Evolutionary conservation across 257 asterid species (phyloP).

Genomic region (Jacaranda mimosifolia): DNA sequence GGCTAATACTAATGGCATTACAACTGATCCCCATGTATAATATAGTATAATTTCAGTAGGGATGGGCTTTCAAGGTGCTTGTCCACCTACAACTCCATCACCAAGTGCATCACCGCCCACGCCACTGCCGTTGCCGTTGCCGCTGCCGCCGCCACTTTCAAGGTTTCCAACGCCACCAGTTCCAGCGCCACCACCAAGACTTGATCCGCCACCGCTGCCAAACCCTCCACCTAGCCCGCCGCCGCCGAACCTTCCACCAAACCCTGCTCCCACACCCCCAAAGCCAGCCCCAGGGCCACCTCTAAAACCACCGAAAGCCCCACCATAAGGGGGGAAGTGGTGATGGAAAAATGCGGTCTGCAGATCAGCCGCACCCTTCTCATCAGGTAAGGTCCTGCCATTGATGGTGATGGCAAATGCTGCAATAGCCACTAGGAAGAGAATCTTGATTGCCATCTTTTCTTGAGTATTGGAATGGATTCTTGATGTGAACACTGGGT

Average conservation of each 20-base stretch:
- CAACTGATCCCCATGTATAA: neutral
- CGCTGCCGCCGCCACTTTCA: slow-evolving; percentile 25
- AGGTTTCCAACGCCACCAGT: slow-evolving; percentile 38
- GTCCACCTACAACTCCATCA: slow-evolving; percentile 23
- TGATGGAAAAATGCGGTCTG: slow-evolving; percentile 35
- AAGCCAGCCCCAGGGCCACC: slow-evolving; percentile 27
- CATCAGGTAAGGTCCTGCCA: slow-evolving; percentile 31
- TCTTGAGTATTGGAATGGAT: neutral
- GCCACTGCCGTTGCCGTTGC: neutral
- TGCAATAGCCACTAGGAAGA: slow-evolving; percentile 33
- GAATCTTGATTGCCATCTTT: slow-evolving; percentile 40
- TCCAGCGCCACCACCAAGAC: slow-evolving; percentile 19
- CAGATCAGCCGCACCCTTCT: slow-evolving; percentile 20
- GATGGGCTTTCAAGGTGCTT: slow-evolving; percentile 25
- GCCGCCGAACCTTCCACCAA: slow-evolving; percentile 14
- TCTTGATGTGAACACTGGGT: slow-evolving; percentile 22
- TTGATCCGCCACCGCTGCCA: slow-evolving; percentile 1
- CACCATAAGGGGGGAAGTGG: slow-evolving; percentile 32
- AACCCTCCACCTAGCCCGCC: neutral
- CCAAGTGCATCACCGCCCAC: slow-evolving; percentile 23
- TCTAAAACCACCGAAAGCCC: slow-evolving; percentile 39
- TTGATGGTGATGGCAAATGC: slow-evolving; percentile 27
- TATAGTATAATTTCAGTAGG: neutral
- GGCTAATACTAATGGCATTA: slow-evolving; percentile 11
- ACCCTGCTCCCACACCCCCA: slow-evolving; percentile 28